Conservation (phyloP, 257 asterid genomes). For the Solanum medicagineum region DNA sequence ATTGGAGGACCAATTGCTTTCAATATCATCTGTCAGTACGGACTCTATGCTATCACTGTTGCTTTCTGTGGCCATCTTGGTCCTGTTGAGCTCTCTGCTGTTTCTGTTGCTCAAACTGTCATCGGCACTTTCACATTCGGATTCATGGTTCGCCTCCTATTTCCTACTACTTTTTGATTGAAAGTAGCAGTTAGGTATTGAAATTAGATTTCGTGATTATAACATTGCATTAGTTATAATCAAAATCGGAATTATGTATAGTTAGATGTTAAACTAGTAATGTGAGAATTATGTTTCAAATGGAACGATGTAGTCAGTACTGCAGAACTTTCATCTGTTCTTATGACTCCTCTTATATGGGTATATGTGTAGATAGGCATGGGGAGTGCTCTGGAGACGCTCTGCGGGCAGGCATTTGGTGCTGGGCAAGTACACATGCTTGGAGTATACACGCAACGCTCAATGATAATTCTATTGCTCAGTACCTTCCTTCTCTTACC, state of each 20-base stretch:
- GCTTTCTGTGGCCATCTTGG: slow-evolving; percentile 76
- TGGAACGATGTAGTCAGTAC: background rate
- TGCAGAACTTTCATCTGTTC: background rate
- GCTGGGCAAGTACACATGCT: slow-evolving; percentile 80
- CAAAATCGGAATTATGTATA: background rate
- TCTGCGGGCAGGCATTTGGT: slow-evolving; percentile 85
- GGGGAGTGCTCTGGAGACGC: slow-evolving; percentile 96
- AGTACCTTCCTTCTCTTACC: slow-evolving; percentile 47
- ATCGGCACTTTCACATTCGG: slow-evolving; percentile 52
- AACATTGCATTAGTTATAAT: background rate
- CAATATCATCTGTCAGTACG: slow-evolving; percentile 51
- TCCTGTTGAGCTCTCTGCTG: slow-evolving; percentile 51
- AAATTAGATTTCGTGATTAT: background rate
- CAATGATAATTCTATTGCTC: slow-evolving; percentile 41
- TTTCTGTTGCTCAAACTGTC: slow-evolving; percentile 52
- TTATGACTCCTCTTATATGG: background rate
- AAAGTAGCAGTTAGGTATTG: background rate
- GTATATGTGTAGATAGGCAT: slow-evolving; percentile 67
- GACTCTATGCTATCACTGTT: slow-evolving; percentile 25
- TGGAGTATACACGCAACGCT: slow-evolving; percentile 77
- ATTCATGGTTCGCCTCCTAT: background rate
- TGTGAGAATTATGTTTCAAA: background rate
- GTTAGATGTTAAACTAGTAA: background rate
- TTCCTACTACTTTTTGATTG: background rate
- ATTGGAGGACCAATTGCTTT: slow-evolving; percentile 67